Percentiles rank a stretch among this genome's conserved stretches.
phyloP scores from a whole-genome alignment of 1,284 basidiomycete genomes.

The Papiliotrema nemorosa region DNA sequence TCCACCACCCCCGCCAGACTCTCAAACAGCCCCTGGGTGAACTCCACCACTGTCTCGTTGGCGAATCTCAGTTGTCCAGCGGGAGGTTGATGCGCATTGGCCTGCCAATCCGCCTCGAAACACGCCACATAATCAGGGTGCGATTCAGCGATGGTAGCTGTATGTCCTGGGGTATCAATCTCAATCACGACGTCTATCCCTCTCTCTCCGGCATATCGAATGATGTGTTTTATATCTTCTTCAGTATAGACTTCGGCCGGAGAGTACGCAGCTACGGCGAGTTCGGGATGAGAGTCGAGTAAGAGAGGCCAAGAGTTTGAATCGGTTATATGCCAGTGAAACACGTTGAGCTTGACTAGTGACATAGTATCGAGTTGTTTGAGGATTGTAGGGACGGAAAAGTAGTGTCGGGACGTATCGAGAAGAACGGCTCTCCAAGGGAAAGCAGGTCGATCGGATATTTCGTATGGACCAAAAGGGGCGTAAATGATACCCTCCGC shows the following conservation, averaged over 20 bases:
- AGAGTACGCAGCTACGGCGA: slow-evolving; percentile 70
- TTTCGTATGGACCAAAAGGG: slow-evolving; percentile 41
- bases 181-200: slow-evolving; percentile 76
- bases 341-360: slow-evolving; percentile 66
- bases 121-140: slow-evolving; percentile 75
- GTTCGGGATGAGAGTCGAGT: slow-evolving; percentile 60
- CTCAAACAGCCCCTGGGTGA: slow-evolving; percentile 54
- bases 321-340: slow-evolving; percentile 53
- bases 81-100: slow-evolving; percentile 65
- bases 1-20: slow-evolving; percentile 18
- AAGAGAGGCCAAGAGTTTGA: slow-evolving; percentile 66
- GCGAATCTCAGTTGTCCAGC: slow-evolving; percentile 75
- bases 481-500: slow-evolving; percentile 11
- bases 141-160: slow-evolving; percentile 61
- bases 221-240: slow-evolving; percentile 61
- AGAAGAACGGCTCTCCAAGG: slow-evolving; percentile 67
- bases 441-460: slow-evolving; percentile 51
- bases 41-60: slow-evolving; percentile 51
- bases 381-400: slow-evolving; percentile 12
- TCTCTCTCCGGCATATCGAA: slow-evolving; percentile 66
- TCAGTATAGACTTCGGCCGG: slow-evolving; percentile 58
- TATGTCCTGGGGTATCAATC: slow-evolving; percentile 79
- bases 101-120: slow-evolving; percentile 58
- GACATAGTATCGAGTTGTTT: slow-evolving; percentile 71
- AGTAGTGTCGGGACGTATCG: slow-evolving; percentile 67